A percentile compares a stretch with the other conserved stretches of the same genome.
phyloP scores from a whole-genome alignment of 257 asterid genomes.

The Catharanthus roseus region DNA sequence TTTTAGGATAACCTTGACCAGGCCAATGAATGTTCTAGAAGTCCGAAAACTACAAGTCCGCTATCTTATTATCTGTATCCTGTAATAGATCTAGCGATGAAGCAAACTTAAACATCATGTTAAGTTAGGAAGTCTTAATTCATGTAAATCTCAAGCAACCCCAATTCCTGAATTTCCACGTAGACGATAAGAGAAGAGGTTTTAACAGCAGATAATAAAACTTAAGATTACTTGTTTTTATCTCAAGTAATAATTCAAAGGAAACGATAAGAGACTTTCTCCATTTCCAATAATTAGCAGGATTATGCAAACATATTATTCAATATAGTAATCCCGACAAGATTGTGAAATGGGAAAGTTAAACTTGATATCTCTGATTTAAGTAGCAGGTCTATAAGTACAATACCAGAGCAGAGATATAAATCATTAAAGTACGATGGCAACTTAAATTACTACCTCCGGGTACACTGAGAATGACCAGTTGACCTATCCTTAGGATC shows the following conservation, averaged over 20 bases:
- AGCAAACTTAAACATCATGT: background rate
- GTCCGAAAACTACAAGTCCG: background rate
- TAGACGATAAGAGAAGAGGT: background rate
- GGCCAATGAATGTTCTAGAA: background rate
- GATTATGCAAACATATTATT: background rate
- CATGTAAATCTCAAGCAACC: background rate
- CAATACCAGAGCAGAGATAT: background rate
- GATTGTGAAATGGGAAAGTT: background rate
- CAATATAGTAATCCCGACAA: background rate
- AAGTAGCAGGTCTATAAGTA: background rate
- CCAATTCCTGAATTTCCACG: background rate
- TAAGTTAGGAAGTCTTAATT: background rate
- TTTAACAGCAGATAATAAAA: background rate
- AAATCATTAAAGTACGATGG: slow-evolving; percentile 9
- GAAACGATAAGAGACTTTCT: background rate
- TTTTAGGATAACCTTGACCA: background rate
- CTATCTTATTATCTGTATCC: background rate
- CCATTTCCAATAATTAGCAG: background rate
- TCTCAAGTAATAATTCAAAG: background rate
- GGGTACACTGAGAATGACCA: slow-evolving; percentile 59
- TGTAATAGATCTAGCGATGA: background rate
- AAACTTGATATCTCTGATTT: background rate
- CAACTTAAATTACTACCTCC: slow-evolving; percentile 55
- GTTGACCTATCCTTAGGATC: slow-evolving; percentile 87
- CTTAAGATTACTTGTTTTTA: background rate